Base-by-base conservation (phyloP, 352 stramenopile species). In the Pythium rhizo-oryzae region DNA sequence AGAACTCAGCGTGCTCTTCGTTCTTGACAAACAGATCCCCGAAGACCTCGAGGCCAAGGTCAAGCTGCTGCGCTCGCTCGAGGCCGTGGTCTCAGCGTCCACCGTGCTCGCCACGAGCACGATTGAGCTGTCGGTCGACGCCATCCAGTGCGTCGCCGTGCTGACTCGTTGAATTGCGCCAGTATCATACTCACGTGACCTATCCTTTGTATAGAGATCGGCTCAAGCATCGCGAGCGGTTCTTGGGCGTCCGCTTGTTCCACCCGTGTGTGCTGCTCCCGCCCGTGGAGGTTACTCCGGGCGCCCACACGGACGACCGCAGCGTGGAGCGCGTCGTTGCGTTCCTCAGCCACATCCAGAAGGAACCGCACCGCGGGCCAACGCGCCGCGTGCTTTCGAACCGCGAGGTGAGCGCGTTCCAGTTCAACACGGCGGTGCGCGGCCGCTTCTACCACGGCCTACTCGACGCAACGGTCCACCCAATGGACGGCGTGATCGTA, bases 231-330 rank as follows among this genome's bases (percentile, higher is more conserved):
- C 74, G 74, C 13, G 76, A 81, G 12, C 81, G 81, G 5, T 80
- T 93, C 41, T 75, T 93, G 8, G 82, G 84, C 71, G 69, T 92
- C 44, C 77, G 84, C 21, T 92, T 92, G 69, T 91, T 92, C 74
- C 82, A 88, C 58, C 84, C 84, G 33, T 89, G 80, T 41, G 71
- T 92, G 28, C 72, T 92, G 51, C 62, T 92, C 21, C 80, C 77
- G 15, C 80, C 84, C 5, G 82, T 91, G 28, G 84, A 93, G 59
- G 56, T 93, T 60, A 82, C 82, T 12, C 56, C 74, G 1, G 81
- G 81, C 25, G 62, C 66, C 0, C 65, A 51, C 6, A 92, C 84
- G 4, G 69, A 64, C 21, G 70, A 80, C 15, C 5, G 63, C n/a
- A 83, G 78, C 9, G 63, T 90, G 16, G 69, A 82, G 37, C 71